These are phyloP conservation scores for Forsythia viridissima DNA, from an alignment of 257 asterid species.

Conservation along the genomic window DNA sequence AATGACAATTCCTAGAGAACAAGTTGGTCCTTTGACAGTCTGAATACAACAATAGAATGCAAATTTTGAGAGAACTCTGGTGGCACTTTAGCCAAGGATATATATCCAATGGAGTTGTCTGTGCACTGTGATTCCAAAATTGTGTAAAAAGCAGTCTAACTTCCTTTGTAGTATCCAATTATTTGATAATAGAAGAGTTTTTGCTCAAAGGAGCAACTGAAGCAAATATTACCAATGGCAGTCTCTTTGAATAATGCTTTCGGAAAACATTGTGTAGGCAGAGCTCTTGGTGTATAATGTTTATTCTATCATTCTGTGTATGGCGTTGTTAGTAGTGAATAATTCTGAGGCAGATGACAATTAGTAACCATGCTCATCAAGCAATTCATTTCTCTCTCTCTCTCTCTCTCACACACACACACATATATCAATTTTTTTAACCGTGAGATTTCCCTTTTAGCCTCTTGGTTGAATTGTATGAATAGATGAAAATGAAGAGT, in stretches of 20 bases:
- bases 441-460: background rate
- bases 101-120: background rate
- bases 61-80: background rate
- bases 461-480: constrained; percentile 2
- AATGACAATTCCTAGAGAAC: background rate
- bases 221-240: background rate
- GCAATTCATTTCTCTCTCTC: background rate
- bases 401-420: too few species aligned
- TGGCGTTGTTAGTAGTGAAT: background rate
- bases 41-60: background rate
- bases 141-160: background rate
- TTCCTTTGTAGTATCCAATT: background rate
- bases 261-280: background rate
- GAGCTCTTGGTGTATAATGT: background rate
- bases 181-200: background rate
- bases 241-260: background rate
- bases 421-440: background rate
- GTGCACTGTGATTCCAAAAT: background rate
- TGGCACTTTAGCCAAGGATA: background rate
- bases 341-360: background rate
- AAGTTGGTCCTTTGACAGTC: background rate
- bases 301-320: background rate
- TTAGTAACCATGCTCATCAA: background rate
- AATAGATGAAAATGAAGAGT: background rate
- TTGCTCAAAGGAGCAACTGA: background rate